Base-by-base conservation (phyloP, 805 yeast genomes). In the Starmerella stellata region DNA sequence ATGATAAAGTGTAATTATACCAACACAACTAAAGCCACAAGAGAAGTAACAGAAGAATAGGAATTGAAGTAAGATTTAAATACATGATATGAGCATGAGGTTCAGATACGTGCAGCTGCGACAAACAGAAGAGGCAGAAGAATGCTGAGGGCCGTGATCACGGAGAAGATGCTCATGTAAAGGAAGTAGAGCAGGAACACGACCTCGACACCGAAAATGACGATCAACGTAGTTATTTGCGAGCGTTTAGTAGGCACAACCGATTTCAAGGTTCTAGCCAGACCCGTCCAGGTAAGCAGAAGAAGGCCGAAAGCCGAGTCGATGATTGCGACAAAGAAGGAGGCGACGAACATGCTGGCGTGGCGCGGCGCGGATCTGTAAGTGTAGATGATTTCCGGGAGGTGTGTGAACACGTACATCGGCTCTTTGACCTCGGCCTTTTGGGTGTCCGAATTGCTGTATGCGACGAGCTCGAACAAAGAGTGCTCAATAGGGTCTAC, bases 341-440 rank as follows among this genome's bases (percentile, higher is more conserved):
- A 44, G 2, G 85, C 75, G 19, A 78, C 45, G 2, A 63, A 43
- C 7, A 70, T 57, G 39, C 68, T 60, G 11, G 70, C 73, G 27
- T 74, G 69, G 25, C 56, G 56, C 17, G 74, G 71, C n/a, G 68
- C 69, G 3, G 58, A 54, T 39, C 63, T 65, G 61, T 81, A 82
- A 28, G 58, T 53, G 55, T 79, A 82, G 45, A 56, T 56, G 46
- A 81, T 76, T 57, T 76, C 83, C 2, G 74, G 70, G 11, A 25
- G n/a, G 11, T n/a, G 14, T 25, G 14, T n/a, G n/a, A n/a, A 13
- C 29, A 13, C 14, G 11, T 13, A 25, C 29, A n/a, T n/a, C 11
- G 14, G 11, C 14, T 25, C 14, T n/a, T 25, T 25, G n/a, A n/a
- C 14, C 29, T 25, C 29, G 14, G 29, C n/a, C 29, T 25, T 25